These are phyloP conservation scores for Annulohypoxylon moriforme DNA, from an alignment of 495 filamentous ascomycete species.

Conservation along the genomic window DNA sequence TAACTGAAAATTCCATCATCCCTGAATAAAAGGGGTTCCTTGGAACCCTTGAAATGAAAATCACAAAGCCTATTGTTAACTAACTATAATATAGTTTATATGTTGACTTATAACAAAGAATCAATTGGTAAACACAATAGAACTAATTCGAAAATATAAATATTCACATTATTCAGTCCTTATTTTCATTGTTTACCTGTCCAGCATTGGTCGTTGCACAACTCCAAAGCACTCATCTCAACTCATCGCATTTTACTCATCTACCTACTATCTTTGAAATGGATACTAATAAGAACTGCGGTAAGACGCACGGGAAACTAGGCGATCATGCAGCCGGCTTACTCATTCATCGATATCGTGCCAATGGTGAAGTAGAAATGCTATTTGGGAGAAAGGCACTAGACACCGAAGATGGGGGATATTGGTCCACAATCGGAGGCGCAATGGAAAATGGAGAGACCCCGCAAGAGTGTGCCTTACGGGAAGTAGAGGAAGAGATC, in stretches of 20 bases:
- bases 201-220: too few species aligned
- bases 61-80: too few species aligned
- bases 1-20: too few species aligned
- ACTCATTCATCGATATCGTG: conserved; percentile 8
- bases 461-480: neutral
- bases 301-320: neutral
- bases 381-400: neutral
- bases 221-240: too few species aligned
- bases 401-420: neutral
- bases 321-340: conserved; percentile 7
- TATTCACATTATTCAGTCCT: too few species aligned
- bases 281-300: neutral
- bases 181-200: too few species aligned
- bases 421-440: conserved; percentile 21
- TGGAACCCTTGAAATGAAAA: too few species aligned
- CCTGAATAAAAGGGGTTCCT: too few species aligned
- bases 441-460: neutral
- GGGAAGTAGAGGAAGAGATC: conserved; percentile 7
- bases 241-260: neutral
- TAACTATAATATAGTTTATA: too few species aligned
- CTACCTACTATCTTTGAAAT: neutral
- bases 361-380: conserved; percentile 23
- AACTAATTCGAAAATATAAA: too few species aligned
- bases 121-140: too few species aligned
- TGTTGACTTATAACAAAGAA: too few species aligned